Percentiles rank a stretch among this genome's conserved stretches.
These are phyloP conservation scores for Pseudodiploospora longispora DNA, from an alignment of 2,329 filamentous ascomycete genomes.

Conservation along the genomic window DNA sequence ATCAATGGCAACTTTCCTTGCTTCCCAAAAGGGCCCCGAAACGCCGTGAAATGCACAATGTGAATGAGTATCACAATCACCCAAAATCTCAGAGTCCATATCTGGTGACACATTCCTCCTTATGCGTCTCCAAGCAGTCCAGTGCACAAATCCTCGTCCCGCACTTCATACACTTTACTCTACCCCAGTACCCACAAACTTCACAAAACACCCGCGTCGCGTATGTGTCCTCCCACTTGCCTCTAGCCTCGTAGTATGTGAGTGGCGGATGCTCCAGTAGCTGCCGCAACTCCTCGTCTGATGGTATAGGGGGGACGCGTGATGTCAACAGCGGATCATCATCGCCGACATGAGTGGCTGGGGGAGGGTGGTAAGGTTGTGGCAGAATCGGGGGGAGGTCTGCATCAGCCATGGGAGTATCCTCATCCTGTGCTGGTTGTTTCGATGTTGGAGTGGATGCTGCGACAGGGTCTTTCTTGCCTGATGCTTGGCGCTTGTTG, in stretches of 20 bases:
- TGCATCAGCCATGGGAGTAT: constrained; percentile 19
- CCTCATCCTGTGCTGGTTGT: constrained; percentile 14
- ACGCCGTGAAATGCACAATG: constrained; percentile 4
- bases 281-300: constrained; percentile 53
- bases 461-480: constrained; percentile 17
- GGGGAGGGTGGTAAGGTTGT: constrained; percentile 23
- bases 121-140: constrained; percentile 64
- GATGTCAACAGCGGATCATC: constrained; percentile 50
- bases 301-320: constrained; percentile 48
- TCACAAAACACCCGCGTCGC: constrained; percentile 64
- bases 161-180: constrained; percentile 68
- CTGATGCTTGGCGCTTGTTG: constrained; percentile 19
- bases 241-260: constrained; percentile 57
- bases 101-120: constrained; percentile 61
- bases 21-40: constrained; percentile 9
- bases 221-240: constrained; percentile 37
- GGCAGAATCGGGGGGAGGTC: constrained; percentile 23
- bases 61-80: neutral
- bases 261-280: constrained; percentile 58
- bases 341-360: constrained; percentile 39
- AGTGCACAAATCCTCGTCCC: constrained; percentile 70
- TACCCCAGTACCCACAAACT: constrained; percentile 76
- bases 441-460: constrained; percentile 13
- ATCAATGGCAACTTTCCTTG: constrained; percentile 7
- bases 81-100: constrained; percentile 39